Base-by-base conservation (phyloP, 1,284 basidiomycete species). In the Rhodotorula mucilaginosa region DNA sequence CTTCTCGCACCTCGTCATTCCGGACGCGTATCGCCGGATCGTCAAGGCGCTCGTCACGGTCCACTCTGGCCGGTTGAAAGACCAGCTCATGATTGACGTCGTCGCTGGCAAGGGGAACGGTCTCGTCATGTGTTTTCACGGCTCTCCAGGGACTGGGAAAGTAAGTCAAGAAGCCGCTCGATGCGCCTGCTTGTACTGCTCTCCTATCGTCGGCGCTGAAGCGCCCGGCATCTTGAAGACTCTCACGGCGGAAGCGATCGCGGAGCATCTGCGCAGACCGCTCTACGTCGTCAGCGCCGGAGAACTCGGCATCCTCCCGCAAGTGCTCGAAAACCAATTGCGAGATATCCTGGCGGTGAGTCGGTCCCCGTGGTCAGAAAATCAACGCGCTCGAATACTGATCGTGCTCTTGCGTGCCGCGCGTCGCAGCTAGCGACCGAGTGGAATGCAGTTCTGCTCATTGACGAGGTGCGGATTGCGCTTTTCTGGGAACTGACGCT, bases 381-480 rank as follows among this genome's bases (percentile, higher is more conserved):
- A 2, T 10, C 2, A 12, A 16, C 7, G 15, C 31, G 19, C 29
- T 16, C 34, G 13, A 5, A 10, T 2, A 19, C 23, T 44, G 34
- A 26, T 44, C 16, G 23, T 8, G 12, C 48, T 8, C 47, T 60
- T n/a, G 8, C 12, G 29, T 16, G 34, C 8, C 19, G 23, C 18
- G 5, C 13, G 13, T 16, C 10, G 6, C 68, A 70, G 68, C 68
- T 70, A 29, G 71, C 73, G 1, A 74, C 73, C 10, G 51, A 52
- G 12, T 74, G 73, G 73, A 70, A 67, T n/a, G 73, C 73, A 8
- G 73, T 74, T 6, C 58, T 74, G n/a, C 66, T 74, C 31, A 74
- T 74, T 39, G 73, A 74, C 56, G 73, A 74, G 67, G 67, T 58
- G 47, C 5, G 52, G 6, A 34, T 34, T 18, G 16, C 2, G 5